Conservation (phyloP, 495 filamentous ascomycete genomes). For the Talaromyces liani region DNA sequence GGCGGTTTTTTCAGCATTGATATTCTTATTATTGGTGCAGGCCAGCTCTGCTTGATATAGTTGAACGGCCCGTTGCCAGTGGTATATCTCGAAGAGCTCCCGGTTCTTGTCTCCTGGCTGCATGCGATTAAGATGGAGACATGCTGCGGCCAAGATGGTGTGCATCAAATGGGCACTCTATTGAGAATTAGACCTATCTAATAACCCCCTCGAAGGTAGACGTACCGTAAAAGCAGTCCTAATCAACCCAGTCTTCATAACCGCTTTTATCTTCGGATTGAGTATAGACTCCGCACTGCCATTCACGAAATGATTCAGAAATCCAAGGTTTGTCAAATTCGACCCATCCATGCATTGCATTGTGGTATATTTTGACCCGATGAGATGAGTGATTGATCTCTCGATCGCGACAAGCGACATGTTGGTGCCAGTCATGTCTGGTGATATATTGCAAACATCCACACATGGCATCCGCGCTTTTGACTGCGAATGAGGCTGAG, state of each 20-base stretch:
- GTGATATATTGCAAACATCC: constrained; percentile 10
- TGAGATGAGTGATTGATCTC: constrained; percentile 12
- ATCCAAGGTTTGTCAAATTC: constrained; percentile 15
- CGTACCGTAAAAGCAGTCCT: constrained; percentile 33
- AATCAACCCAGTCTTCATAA: constrained; percentile 28
- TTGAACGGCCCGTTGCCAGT: constrained; percentile 34
- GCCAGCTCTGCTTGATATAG: constrained; percentile 29
- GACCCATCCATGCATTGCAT: constrained; percentile 6
- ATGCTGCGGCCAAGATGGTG: constrained; percentile 31
- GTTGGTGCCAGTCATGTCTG: constrained; percentile 17
- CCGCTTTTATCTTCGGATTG: constrained; percentile 12
- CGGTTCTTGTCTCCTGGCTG: constrained; percentile 21
- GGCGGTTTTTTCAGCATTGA: constrained; percentile 33
- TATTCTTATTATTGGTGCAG: constrained; percentile 7
- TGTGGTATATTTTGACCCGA: background rate
- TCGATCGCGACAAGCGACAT: constrained; percentile 20
- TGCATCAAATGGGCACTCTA: constrained; percentile 44
- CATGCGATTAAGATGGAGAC: constrained; percentile 30
- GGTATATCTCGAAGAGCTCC: constrained; percentile 31
- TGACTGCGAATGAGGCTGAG: background rate
- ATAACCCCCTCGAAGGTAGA: background rate
- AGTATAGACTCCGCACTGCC: constrained; percentile 19
- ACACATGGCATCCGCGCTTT: constrained; percentile 7
- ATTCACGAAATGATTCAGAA: constrained; percentile 29
- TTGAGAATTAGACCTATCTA: constrained; percentile 7